Evolutionary conservation across 331 rosid species (phyloP).

Genomic region (Malus hybrid): DNA sequence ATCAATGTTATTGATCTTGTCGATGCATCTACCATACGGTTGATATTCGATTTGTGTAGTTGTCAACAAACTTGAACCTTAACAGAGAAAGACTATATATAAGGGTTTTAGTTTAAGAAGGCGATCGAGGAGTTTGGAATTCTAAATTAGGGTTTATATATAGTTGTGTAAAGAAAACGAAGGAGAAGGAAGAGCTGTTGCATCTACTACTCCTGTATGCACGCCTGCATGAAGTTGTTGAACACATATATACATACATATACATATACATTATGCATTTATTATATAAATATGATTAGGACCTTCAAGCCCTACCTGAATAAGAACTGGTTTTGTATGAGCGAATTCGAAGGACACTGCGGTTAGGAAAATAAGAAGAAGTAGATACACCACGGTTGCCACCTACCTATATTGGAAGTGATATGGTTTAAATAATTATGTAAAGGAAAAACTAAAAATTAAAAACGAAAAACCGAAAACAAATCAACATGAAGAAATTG

Average conservation of each 20-base stretch:
- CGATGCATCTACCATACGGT: no score
- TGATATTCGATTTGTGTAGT: no score
- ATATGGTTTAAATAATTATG: background rate
- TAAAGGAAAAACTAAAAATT: background rate
- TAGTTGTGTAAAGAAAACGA: background rate
- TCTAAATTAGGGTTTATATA: no score
- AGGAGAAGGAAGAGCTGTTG: background rate
- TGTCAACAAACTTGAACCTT: no score
- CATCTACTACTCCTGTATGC: background rate
- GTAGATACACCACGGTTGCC: constrained; percentile 2
- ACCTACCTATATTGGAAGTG: background rate
- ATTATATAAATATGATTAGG: background rate
- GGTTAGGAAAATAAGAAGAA: background rate
- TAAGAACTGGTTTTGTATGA: background rate
- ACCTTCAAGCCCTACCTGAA: constrained; percentile 1
- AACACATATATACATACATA: background rate
- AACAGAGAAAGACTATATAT: no score
- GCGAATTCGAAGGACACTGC: background rate
- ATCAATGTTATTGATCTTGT: no score
- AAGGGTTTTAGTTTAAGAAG: no score
- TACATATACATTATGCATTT: background rate
- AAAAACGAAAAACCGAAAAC: no score
- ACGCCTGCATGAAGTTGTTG: background rate
- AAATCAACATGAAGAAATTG: background rate
- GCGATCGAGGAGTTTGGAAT: no score